phyloP scores from a whole-genome alignment of 371 early-diverging fungal species.

The Capillidium heterosporum region DNA sequence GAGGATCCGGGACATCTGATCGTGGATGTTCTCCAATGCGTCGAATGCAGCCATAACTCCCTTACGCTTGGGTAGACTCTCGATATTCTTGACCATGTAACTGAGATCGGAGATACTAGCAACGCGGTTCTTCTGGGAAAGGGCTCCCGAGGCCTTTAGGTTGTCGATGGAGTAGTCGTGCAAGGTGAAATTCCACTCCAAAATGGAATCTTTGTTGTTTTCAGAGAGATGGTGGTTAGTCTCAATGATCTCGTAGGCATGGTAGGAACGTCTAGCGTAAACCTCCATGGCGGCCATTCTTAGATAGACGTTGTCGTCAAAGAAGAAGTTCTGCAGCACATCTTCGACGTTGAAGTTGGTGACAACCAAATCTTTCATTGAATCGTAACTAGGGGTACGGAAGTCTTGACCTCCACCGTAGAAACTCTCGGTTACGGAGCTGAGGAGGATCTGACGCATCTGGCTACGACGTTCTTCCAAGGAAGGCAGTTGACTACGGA shows the following conservation, averaged over 20 bases:
- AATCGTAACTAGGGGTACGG: slow-evolving; percentile 58
- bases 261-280: slow-evolving; percentile 89
- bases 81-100: slow-evolving; percentile 39
- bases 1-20: slow-evolving; percentile 27
- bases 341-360: slow-evolving; percentile 92
- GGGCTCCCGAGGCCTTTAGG: slow-evolving; percentile 5
- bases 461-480: slow-evolving; percentile 71
- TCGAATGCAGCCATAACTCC: slow-evolving; percentile 45
- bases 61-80: slow-evolving; percentile 24
- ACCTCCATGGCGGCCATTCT: slow-evolving; percentile 83
- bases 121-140: slow-evolving; percentile 34
- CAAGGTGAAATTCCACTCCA: slow-evolving; percentile 67
- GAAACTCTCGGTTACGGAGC: slow-evolving; percentile 58
- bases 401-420: slow-evolving; percentile 48
- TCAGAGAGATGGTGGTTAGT: slow-evolving; percentile 55
- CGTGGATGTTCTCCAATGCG: slow-evolving; percentile 28
- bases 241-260: slow-evolving; percentile 79
- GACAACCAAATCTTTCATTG: slow-evolving; percentile 73
- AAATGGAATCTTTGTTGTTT: slow-evolving; percentile 15
- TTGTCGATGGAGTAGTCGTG: slow-evolving; percentile 24
- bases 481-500: slow-evolving; percentile 82
- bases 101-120: slow-evolving; percentile 50
- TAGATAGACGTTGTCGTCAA: slow-evolving; percentile 56
- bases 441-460: slow-evolving; percentile 66
- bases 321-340: slow-evolving; percentile 86